phyloP scores from a whole-genome alignment of 352 stramenopile species.

The Phytophthora megakarya region DNA sequence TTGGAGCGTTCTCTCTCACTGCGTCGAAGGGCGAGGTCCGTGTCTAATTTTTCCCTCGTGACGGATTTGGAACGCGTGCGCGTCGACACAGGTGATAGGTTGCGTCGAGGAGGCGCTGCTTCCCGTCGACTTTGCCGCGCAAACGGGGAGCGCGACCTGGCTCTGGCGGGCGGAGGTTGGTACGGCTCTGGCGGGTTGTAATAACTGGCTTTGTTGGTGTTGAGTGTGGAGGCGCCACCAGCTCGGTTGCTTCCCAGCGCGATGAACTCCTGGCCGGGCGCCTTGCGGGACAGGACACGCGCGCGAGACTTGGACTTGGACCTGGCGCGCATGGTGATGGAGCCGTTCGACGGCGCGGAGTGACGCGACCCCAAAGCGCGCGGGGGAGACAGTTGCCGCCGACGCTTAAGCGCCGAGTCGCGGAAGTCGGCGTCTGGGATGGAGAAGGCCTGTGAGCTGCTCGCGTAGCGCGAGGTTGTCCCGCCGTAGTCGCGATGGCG shows the following conservation, averaged over 20 bases:
- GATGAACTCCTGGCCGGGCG: constrained; percentile 50
- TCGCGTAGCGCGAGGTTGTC: constrained; percentile 30
- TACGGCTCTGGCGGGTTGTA: constrained; percentile 25
- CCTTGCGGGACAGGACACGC: constrained; percentile 29
- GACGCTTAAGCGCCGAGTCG: constrained; percentile 59
- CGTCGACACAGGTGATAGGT: constrained; percentile 26
- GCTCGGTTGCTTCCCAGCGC: constrained; percentile 44
- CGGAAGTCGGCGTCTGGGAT: constrained; percentile 64
- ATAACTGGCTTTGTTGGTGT: constrained; percentile 49
- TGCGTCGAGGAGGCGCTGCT: constrained; percentile 2
- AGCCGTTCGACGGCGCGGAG: constrained; percentile 3
- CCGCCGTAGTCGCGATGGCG: constrained; percentile 26
- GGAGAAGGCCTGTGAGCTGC: constrained; percentile 39
- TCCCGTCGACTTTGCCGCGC: constrained; percentile 1
- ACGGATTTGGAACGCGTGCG: constrained; percentile 57
- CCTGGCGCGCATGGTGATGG: constrained; percentile 46
- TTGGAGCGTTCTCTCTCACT: constrained; percentile 41
- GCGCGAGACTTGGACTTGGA: constrained; percentile 72
- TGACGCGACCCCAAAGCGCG: constrained; percentile 5
- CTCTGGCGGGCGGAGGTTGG: constrained; percentile 1
- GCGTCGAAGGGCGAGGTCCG: constrained; percentile 17
- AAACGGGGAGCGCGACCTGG: constrained; percentile 36
- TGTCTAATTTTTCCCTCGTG: constrained; percentile 29
- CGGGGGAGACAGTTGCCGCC: constrained; percentile 44
- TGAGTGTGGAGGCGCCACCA: constrained; percentile 25